Evolutionary conservation across 495 filamentous ascomycete genomes (phyloP).

Genomic region (Hyaloscypha bicolor): DNA sequence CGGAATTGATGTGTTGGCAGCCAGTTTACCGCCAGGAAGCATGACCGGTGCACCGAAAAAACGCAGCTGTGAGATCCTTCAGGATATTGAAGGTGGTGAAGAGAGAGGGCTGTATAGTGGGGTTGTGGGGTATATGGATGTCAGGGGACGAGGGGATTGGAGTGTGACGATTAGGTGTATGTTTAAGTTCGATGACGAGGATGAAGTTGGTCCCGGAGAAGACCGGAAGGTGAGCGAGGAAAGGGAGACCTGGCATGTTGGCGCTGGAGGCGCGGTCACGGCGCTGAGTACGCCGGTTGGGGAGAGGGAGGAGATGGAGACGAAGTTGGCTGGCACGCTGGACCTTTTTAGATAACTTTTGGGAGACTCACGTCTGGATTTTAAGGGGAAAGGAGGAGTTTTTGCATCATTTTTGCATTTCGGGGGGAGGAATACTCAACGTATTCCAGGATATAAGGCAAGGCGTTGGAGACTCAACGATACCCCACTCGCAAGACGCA

Average conservation of each 20-base stretch:
- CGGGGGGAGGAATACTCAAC: constrained; percentile 30
- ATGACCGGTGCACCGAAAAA: constrained; percentile 98
- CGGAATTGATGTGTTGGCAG: constrained; percentile 76
- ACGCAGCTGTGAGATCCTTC: constrained; percentile 80
- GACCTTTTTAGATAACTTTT: constrained; percentile 44
- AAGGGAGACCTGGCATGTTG: constrained; percentile 72
- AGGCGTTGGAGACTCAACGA: constrained; percentile 29
- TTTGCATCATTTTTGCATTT: background rate
- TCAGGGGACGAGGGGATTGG: constrained; percentile 83
- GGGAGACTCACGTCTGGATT: constrained; percentile 11
- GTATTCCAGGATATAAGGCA: constrained; percentile 15
- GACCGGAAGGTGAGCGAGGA: constrained; percentile 21
- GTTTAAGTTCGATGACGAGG: constrained; percentile 66
- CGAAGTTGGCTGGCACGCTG: constrained; percentile 72
- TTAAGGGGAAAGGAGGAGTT: background rate
- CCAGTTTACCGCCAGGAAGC: constrained; percentile 80
- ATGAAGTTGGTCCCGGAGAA: constrained; percentile 11
- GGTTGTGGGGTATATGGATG: constrained; percentile 85
- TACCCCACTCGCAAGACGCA: constrained; percentile 3
- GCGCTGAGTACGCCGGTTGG: constrained; percentile 72
- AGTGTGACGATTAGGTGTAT: constrained; percentile 83
- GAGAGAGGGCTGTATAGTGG: constrained; percentile 85
- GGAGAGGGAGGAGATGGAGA: constrained; percentile 91
- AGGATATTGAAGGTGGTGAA: constrained; percentile 61
- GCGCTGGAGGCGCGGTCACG: constrained; percentile 88